Conservation (phyloP, 345 rosid genomes). For the Melaleuca alternifolia region DNA sequence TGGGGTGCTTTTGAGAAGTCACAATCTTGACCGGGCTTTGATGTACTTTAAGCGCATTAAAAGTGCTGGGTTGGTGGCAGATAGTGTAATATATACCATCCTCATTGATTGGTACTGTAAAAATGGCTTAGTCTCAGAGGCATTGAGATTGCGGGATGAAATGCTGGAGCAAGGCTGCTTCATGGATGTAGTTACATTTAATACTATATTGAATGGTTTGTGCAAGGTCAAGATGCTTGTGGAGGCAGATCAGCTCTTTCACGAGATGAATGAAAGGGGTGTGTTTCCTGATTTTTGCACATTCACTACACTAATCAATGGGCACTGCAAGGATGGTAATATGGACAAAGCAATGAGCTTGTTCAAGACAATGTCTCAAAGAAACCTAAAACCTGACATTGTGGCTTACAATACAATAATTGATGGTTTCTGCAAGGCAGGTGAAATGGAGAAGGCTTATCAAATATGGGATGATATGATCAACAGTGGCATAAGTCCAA, state of each 20-base stretch:
- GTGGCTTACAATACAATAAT: conserved; percentile 73
- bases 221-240: conserved; percentile 57
- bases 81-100: conserved; percentile 61
- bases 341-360: conserved; percentile 41
- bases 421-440: conserved; percentile 70
- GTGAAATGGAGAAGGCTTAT: conserved; percentile 52
- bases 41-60: conserved; percentile 39
- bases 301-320: conserved; percentile 60
- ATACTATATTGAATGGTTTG: conserved; percentile 60
- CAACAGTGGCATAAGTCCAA: conserved; percentile 34
- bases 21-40: conserved; percentile 28
- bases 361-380: conserved; percentile 43
- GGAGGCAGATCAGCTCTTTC: conserved; percentile 55
- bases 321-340: conserved; percentile 74
- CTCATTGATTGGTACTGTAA: conserved; percentile 69
- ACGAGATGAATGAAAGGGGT: conserved; percentile 56
- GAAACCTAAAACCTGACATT: conserved; percentile 54
- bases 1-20: conserved; percentile 19
- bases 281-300: conserved; percentile 65
- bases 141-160: conserved; percentile 54
- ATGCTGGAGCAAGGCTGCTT: conserved; percentile 60
- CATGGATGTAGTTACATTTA: conserved; percentile 71
- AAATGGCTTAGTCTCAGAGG: conserved; percentile 41
- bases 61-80: conserved; percentile 46
- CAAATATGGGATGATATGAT: conserved; percentile 57